A percentile compares a stretch with the other conserved stretches of the same genome.
Conservation (phyloP, 257 asterid species). For the Plantago major region DNA sequence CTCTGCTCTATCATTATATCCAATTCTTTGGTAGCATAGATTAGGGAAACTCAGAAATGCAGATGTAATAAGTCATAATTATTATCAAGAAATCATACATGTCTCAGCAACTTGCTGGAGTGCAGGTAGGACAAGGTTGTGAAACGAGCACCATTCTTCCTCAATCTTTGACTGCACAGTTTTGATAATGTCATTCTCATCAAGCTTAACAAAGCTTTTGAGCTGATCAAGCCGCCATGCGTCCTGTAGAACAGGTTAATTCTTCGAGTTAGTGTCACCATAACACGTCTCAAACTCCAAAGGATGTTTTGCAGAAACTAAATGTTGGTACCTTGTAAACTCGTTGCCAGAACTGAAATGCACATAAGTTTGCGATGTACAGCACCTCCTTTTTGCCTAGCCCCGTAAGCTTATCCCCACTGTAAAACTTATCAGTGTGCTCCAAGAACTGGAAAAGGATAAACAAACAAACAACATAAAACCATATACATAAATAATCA, state of each 20-base stretch:
- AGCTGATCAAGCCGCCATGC: conserved; percentile 54
- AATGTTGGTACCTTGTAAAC: conserved; percentile 57
- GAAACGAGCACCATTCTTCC: conserved; percentile 90
- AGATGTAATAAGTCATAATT: background rate
- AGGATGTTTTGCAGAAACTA: conserved; percentile 3
- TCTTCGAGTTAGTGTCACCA: conserved; percentile 16
- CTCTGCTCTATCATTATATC: no score
- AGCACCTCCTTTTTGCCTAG: conserved; percentile 71
- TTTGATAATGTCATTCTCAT: conserved; percentile 29
- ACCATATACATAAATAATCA: background rate
- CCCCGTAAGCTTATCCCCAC: conserved; percentile 43
- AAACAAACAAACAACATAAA: no score
- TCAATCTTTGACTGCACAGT: conserved; percentile 37
- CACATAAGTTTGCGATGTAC: conserved; percentile 63
- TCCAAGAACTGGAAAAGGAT: conserved; percentile 38
- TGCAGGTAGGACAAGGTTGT: conserved; percentile 75
- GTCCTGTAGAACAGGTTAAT: conserved; percentile 49
- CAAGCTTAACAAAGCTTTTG: conserved; percentile 39
- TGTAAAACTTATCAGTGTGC: conserved; percentile 46
- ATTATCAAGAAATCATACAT: conserved; percentile 42
- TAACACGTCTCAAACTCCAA: conserved; percentile 16
- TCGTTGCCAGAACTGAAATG: conserved; percentile 87
- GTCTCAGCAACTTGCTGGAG: conserved; percentile 67
- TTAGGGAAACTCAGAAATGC: no score
- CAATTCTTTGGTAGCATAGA: no score